These are phyloP conservation scores for Immersiella caudata DNA, from an alignment of 495 filamentous ascomycete genomes.

Conservation along the genomic window DNA sequence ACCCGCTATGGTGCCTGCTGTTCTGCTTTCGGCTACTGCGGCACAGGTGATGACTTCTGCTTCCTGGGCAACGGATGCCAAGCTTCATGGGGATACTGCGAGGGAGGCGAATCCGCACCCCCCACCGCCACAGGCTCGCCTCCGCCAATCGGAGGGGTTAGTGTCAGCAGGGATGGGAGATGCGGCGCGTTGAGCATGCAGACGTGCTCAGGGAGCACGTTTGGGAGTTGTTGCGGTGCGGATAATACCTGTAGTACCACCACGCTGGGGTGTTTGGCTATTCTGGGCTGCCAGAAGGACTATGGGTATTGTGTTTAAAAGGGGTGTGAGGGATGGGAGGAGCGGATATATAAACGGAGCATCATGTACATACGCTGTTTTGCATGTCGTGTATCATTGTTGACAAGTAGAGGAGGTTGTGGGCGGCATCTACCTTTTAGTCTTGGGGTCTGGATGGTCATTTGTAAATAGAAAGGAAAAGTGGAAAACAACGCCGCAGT, in stretches of 20 bases:
- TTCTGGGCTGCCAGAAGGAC: slow-evolving; percentile 34
- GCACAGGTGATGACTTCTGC: slow-evolving; percentile 45
- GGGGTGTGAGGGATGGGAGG: not conserved
- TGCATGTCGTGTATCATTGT: not conserved
- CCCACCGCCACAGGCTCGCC: not conserved
- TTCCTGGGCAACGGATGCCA: slow-evolving; percentile 41
- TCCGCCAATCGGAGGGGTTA: slow-evolving; percentile 3
- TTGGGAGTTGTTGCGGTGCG: slow-evolving; percentile 44
- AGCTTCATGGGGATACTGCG: slow-evolving; percentile 41
- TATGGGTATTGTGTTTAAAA: slow-evolving; percentile 33
- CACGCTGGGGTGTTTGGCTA: slow-evolving; percentile 29
- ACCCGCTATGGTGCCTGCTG: slow-evolving; percentile 47
- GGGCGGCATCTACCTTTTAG: too few species aligned
- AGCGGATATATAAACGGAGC: not conserved
- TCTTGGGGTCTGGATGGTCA: too few species aligned
- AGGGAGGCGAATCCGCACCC: slow-evolving; percentile 4
- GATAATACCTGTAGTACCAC: slow-evolving; percentile 34
- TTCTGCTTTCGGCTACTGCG: slow-evolving; percentile 44
- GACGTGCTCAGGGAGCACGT: slow-evolving; percentile 41
- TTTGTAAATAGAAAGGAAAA: too few species aligned
- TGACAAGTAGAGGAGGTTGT: not conserved
- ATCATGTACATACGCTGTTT: not conserved
- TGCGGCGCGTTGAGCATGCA: slow-evolving; percentile 31
- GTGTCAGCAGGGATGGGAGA: slow-evolving; percentile 26
- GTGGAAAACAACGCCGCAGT: too few species aligned